Evolutionary conservation across 2,329 filamentous ascomycete genomes (phyloP).

Genomic region (Claviceps capensis): DNA sequence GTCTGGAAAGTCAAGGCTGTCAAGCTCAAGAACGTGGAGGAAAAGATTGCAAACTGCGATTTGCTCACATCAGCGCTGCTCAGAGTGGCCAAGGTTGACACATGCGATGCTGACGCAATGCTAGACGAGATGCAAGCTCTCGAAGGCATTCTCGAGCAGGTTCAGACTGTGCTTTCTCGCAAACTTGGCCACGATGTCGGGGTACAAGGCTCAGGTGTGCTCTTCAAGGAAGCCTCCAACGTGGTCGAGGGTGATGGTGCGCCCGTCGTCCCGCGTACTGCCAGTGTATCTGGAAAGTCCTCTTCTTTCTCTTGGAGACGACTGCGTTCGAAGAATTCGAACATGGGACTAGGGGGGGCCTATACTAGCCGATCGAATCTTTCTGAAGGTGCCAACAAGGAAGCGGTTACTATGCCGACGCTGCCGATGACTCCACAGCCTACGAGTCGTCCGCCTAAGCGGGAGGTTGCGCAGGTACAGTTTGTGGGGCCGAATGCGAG

Average conservation of each 20-base stretch:
- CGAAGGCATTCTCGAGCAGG: conserved; percentile 74
- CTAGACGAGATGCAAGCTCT: conserved; percentile 88
- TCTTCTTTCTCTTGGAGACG: conserved; percentile 75
- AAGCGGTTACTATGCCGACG: conserved; percentile 46
- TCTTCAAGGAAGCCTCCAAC: conserved; percentile 59
- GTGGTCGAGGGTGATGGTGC: conserved; percentile 31
- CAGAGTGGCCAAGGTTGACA: conserved; percentile 74
- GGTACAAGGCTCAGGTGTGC: conserved; percentile 53
- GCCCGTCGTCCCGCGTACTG: conserved; percentile 34
- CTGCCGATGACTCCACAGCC: conserved; percentile 62
- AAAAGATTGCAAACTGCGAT: conserved; percentile 89
- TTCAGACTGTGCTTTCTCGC: conserved; percentile 61
- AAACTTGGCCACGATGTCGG: conserved; percentile 92
- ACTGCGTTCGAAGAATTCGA: conserved; percentile 78
- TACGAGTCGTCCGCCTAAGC: conserved; percentile 54
- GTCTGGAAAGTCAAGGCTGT: conserved; percentile 91
- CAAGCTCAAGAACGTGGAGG: conserved; percentile 80
- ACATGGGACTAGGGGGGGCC: conserved; percentile 39
- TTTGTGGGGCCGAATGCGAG: conserved; percentile 75
- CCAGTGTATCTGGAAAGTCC: conserved; percentile 54
- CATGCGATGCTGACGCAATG: conserved; percentile 78
- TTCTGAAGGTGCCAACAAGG: conserved; percentile 14
- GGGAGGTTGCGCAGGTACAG: conserved; percentile 52
- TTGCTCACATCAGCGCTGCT: conserved; percentile 76
- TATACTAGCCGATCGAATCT: conserved; percentile 24